These are phyloP conservation scores for Leucocoprinus birnbaumii DNA, from an alignment of 768 basidiomycete species.

Conservation along the genomic window DNA sequence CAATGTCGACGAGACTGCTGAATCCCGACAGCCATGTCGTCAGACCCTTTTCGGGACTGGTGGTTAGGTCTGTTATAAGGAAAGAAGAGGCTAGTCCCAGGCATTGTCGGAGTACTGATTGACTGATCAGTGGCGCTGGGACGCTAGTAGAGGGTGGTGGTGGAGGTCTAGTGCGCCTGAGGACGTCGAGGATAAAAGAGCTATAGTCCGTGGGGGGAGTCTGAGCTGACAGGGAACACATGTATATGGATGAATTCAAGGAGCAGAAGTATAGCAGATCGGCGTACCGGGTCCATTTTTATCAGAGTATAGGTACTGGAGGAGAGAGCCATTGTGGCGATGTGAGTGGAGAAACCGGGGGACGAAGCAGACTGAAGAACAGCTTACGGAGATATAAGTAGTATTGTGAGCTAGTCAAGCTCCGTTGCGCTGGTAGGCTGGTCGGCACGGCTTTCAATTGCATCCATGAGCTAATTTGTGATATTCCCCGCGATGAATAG, in stretches of 20 bases:
- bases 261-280: background rate
- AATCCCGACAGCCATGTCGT: conserved; percentile 67
- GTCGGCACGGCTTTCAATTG: too few relatives aligned
- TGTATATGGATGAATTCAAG: background rate
- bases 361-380: background rate
- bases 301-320: conserved; percentile 2
- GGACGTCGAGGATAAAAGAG: conserved; percentile 52
- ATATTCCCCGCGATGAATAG: too few relatives aligned
- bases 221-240: conserved; percentile 17
- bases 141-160: conserved; percentile 7
- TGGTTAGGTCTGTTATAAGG: conserved; percentile 71
- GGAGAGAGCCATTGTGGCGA: background rate
- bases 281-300: conserved; percentile 18
- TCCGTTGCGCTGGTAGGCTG: too few relatives aligned
- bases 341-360: background rate
- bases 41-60: conserved; percentile 53
- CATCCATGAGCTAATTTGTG: background rate
- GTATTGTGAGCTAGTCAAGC: too few relatives aligned
- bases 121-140: conserved; percentile 45
- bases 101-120: conserved; percentile 58
- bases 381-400: background rate
- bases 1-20: conserved; percentile 64
- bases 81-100: conserved; percentile 75
- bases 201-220: conserved; percentile 56
- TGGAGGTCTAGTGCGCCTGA: conserved; percentile 47